phyloP scores from a whole-genome alignment of 768 basidiomycete species.

The Termitomyces sp. region DNA sequence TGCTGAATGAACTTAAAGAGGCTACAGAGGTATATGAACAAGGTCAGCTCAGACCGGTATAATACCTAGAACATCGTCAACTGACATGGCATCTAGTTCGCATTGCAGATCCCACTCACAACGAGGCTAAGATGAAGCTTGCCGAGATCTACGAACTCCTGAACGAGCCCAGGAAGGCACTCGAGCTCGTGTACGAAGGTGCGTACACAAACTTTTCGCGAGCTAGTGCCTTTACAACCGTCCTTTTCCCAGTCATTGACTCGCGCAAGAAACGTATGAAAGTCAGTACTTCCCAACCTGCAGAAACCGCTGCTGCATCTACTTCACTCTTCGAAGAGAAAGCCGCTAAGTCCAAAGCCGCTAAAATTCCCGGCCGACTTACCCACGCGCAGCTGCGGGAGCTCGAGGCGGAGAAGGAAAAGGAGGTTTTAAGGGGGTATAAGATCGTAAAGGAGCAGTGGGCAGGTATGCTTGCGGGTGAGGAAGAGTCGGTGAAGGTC shows the following conservation, averaged over 20 bases:
- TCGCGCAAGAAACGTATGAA: constrained; percentile 45
- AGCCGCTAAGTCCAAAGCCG: constrained; percentile 15
- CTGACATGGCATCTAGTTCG: constrained; percentile 45
- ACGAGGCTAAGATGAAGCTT: constrained; percentile 84
- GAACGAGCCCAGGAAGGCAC: constrained; percentile 73
- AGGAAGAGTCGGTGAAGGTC: constrained; percentile 48
- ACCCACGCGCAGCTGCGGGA: constrained; percentile 54
- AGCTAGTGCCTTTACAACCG: background rate
- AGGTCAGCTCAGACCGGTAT: constrained; percentile 35
- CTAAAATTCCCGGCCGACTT: constrained; percentile 39
- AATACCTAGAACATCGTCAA: background rate
- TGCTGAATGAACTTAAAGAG: constrained; percentile 66
- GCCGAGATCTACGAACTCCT: constrained; percentile 87
- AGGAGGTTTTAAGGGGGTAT: constrained; percentile 56
- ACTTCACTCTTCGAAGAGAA: constrained; percentile 64
- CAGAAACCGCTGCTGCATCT: constrained; percentile 14
- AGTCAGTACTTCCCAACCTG: constrained; percentile 12
- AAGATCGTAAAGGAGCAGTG: constrained; percentile 56
- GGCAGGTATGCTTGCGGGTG: constrained; percentile 42
- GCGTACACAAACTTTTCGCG: background rate
- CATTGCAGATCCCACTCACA: constrained; percentile 64
- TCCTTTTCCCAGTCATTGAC: constrained; percentile 42
- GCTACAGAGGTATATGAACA: constrained; percentile 83
- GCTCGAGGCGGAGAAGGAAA: constrained; percentile 62
- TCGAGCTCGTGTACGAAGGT: constrained; percentile 85